phyloP scores from a whole-genome alignment of 768 basidiomycete species.

The Podaxis sp. region DNA sequence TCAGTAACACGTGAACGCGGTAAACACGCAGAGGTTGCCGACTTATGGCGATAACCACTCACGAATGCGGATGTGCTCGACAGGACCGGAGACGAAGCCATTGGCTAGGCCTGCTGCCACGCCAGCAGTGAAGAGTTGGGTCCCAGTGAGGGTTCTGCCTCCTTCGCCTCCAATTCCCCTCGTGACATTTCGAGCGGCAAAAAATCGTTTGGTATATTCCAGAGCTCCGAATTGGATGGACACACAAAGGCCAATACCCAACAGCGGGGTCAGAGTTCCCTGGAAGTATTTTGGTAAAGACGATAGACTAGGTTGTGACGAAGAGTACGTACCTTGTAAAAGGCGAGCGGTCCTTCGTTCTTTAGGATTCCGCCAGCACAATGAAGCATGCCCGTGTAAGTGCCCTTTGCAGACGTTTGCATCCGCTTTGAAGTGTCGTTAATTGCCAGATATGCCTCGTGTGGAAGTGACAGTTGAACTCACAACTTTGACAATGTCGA shows the following conservation, averaged over 20 bases:
- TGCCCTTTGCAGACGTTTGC: conserved; percentile 91
- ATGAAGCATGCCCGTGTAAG: conserved; percentile 83
- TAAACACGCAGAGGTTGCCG: conserved; percentile 8
- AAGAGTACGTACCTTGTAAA: conserved; percentile 75
- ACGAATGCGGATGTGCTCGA: conserved; percentile 98
- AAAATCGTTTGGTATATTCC: conserved; percentile 81
- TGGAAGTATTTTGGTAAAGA: conserved; percentile 28
- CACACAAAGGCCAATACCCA: conserved; percentile 93
- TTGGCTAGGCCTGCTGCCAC: conserved; percentile 88
- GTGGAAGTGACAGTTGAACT: conserved; percentile 30
- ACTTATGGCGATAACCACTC: conserved; percentile 27
- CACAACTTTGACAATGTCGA: conserved; percentile 97
- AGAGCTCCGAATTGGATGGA: conserved; percentile 95
- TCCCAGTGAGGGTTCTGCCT: conserved; percentile 56
- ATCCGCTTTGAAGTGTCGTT: conserved; percentile 59
- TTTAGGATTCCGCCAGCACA: conserved; percentile 90
- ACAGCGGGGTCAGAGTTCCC: conserved; percentile 88
- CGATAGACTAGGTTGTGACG: background rate
- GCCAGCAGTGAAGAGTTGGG: conserved; percentile 76
- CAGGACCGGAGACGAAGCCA: conserved; percentile 91
- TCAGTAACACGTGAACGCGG: background rate
- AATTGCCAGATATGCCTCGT: background rate
- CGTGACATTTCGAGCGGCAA: conserved; percentile 60
- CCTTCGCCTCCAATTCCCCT: conserved; percentile 62
- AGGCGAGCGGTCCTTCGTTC: conserved; percentile 90